Base-by-base conservation (phyloP, 139 green algal genomes). In the Pseudopediastrum boryanum region DNA sequence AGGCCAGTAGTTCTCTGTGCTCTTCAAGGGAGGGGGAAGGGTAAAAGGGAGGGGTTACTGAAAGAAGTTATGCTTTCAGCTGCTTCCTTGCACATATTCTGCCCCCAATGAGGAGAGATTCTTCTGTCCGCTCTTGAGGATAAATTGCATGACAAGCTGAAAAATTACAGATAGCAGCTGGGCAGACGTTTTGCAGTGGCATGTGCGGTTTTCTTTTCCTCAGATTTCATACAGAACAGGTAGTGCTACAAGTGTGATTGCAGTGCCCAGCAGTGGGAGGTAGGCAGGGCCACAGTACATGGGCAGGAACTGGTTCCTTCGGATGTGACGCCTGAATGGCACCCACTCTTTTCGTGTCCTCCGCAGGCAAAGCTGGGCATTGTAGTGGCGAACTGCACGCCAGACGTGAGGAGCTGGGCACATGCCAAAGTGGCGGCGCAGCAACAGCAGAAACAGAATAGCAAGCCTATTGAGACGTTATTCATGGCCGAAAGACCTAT, bases 401-500 rank as follows among this genome's bases (percentile, higher is more conserved):
- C 39, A 31, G 71, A 78, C 5, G 51, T 78, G 3, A 76, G 69
- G 54, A 25, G 25, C 5, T 78, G 71, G 71, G 71, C 71, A 33
- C 12, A 39, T 2, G 39, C 41, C 61, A n/a, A n/a, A n/a, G n/a
- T n/a, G n/a, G 29, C 61, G n/a, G 36, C 52, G 8, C 51, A 68
- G 21, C 2, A 7, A 39, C 46, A 76, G 7, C 46, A 64, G 1
- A 33, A 64, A 1, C 48, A 51, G 48, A 48, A 48, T 41, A 29
- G 31, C 2, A n/a, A 2, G 36, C 67, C 41, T 31, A 4, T 4
- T 35, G 23, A 75, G 19, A 27, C 35, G 8, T 54, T 78, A 29
- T 78, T 68, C 25, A 19, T 58, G 16, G 71, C 71, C 8, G 19
- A 56, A 16, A 33, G 48, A 19, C 50, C 71, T 36, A 41, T 78